These are phyloP conservation scores for Tolypocladium nubicola DNA, from an alignment of 2,329 filamentous ascomycete genomes.

Conservation along the genomic window DNA sequence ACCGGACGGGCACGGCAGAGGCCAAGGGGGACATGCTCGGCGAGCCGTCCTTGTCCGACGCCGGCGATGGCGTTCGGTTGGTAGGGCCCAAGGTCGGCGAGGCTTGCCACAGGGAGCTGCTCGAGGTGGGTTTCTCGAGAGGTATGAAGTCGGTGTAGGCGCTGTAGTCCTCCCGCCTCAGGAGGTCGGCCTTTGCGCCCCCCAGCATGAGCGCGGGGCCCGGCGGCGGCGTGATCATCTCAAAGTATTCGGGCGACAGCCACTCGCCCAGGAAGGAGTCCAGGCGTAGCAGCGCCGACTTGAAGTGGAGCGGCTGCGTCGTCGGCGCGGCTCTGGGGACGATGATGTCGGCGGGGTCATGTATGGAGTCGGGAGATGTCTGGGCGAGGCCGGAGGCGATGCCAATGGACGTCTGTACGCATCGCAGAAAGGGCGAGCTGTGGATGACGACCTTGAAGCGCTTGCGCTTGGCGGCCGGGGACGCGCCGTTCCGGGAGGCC, in stretches of 20 bases:
- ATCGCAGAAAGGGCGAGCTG: constrained; percentile 87
- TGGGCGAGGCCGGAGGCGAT: constrained; percentile 78
- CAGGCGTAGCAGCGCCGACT: constrained; percentile 60
- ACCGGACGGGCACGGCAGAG: constrained; percentile 19
- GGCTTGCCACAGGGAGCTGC: constrained; percentile 21
- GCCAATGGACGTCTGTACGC: constrained; percentile 82
- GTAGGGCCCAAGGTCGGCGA: constrained; percentile 16
- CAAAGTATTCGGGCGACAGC: constrained; percentile 88
- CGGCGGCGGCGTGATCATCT: constrained; percentile 82
- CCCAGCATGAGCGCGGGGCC: constrained; percentile 79
- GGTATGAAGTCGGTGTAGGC: constrained; percentile 24
- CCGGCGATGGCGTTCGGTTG: constrained; percentile 9
- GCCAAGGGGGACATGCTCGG: constrained; percentile 19
- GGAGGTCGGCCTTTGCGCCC: constrained; percentile 75
- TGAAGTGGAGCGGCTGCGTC: constrained; percentile 21
- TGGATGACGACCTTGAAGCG: constrained; percentile 78
- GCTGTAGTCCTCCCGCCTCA: constrained; percentile 62
- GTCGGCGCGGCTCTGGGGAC: constrained; percentile 19
- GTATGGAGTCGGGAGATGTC: constrained; percentile 20
- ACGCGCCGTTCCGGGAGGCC: constrained; percentile 12
- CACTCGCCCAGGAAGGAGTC: constrained; percentile 94
- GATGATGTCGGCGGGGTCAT: constrained; percentile 22
- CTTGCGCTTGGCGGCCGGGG: constrained; percentile 30
- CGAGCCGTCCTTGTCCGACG: constrained; percentile 14
- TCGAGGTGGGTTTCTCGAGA: constrained; percentile 10